phyloP scores from a whole-genome alignment of 495 filamentous ascomycete species.

The Xylaria curta region DNA sequence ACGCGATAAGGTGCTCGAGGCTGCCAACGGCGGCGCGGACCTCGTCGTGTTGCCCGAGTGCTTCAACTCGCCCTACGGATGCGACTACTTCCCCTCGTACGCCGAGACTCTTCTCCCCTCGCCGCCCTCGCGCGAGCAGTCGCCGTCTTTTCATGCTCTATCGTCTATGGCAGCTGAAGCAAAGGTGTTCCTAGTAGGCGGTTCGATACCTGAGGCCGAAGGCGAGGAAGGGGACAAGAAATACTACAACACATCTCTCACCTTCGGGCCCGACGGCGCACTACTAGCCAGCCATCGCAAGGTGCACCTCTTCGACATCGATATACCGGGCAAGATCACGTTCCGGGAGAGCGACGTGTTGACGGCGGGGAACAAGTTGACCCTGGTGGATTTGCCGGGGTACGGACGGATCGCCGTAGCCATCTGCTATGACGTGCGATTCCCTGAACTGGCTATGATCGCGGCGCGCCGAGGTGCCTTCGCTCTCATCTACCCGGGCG shows the following conservation, averaged over 20 bases:
- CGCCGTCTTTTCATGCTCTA: slow-evolving; percentile 85
- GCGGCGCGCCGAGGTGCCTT: slow-evolving; percentile 79
- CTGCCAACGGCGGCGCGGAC: slow-evolving; percentile 73
- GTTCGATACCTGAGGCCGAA: slow-evolving; percentile 84
- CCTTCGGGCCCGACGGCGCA: slow-evolving; percentile 76
- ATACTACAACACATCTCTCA: slow-evolving; percentile 90
- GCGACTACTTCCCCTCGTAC: slow-evolving; percentile 87
- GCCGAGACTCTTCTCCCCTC: slow-evolving; percentile 85
- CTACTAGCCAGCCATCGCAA: slow-evolving; percentile 91
- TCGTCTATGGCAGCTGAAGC: slow-evolving; percentile 77
- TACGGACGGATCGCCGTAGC: slow-evolving; percentile 85
- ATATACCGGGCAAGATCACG: slow-evolving; percentile 91
- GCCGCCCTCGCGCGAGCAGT: slow-evolving; percentile 71
- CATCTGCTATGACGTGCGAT: slow-evolving; percentile 97
- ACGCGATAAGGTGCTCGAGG: slow-evolving; percentile 81
- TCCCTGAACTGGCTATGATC: slow-evolving; percentile 92
- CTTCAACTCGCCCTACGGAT: slow-evolving; percentile 98
- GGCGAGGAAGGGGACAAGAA: slow-evolving; percentile 54
- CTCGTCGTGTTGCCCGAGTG: slow-evolving; percentile 82
- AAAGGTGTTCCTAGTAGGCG: slow-evolving; percentile 81
- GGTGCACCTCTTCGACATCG: slow-evolving; percentile 98
- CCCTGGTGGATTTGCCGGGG: slow-evolving; percentile 80
- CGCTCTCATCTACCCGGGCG: slow-evolving; percentile 87
- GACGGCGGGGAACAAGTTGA: slow-evolving; percentile 78
- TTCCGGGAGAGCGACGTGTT: slow-evolving; percentile 93